A percentile compares a stretch with the other conserved stretches of the same genome.
phyloP scores from a whole-genome alignment of 768 basidiomycete species.

The Boletus eberwhitei region DNA sequence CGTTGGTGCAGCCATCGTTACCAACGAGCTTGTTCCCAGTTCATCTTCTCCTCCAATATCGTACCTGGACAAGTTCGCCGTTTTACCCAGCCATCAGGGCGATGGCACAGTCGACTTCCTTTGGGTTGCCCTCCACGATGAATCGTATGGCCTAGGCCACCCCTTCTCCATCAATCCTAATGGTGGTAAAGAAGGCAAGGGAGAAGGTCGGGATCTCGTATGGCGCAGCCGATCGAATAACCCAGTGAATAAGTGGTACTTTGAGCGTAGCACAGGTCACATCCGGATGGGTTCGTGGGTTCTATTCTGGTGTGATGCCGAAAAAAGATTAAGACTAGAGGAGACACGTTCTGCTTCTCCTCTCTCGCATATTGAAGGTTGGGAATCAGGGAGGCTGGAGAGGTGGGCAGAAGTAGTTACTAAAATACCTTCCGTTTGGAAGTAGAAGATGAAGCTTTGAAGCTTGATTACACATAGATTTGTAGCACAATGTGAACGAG shows the following conservation, averaged over 20 bases:
- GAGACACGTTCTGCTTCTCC: constrained; percentile 62
- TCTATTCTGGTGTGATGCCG: constrained; percentile 98
- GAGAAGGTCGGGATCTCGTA: constrained; percentile 90
- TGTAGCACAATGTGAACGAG: constrained; percentile 5
- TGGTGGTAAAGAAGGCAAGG: constrained; percentile 85
- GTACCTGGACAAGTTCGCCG: constrained; percentile 98
- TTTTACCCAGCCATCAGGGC: constrained; percentile 91
- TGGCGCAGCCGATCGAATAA: constrained; percentile 94
- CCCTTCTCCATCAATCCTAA: constrained; percentile 94
- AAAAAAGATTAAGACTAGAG: constrained; percentile 74
- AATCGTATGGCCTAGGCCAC: constrained; percentile 94
- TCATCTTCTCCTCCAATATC: constrained; percentile 51
- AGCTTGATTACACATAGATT: constrained; percentile 8
- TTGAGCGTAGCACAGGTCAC: constrained; percentile 92
- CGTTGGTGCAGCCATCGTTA: constrained; percentile 91
- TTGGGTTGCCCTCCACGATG: constrained; percentile 98
- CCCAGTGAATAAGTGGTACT: constrained; percentile 99
- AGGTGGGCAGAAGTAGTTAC: constrained; percentile 67
- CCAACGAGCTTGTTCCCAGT: constrained; percentile 49
- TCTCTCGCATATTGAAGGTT: constrained; percentile 69
- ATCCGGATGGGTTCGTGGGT: constrained; percentile 83
- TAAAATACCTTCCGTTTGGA: constrained; percentile 81
- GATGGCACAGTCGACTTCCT: constrained; percentile 99
- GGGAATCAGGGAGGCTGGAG: constrained; percentile 69
- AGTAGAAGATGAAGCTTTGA: constrained; percentile 26